Percentiles rank a stretch among this genome's conserved stretches.
These are phyloP conservation scores for Pichia scutulata DNA, from an alignment of 805 yeast species.

Conservation along the genomic window DNA sequence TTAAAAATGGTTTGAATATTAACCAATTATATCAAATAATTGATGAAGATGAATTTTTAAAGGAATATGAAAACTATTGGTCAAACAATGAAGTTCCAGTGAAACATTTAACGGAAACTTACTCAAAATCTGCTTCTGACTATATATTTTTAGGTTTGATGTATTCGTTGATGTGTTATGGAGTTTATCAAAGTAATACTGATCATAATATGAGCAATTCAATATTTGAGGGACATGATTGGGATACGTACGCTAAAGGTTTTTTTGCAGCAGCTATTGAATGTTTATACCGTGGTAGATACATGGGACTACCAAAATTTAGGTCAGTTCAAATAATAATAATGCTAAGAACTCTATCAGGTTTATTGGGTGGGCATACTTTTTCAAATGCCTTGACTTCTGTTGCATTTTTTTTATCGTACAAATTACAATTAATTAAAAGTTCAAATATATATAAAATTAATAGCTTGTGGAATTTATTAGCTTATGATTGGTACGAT, in stretches of 20 bases:
- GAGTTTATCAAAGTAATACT: constrained; percentile 23
- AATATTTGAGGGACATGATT: constrained; percentile 18
- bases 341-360: constrained; percentile 23
- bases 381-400: constrained; percentile 21
- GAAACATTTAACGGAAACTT: constrained; percentile 22
- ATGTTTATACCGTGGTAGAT: constrained; percentile 27
- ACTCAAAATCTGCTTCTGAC: constrained; percentile 19
- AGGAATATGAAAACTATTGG: constrained; percentile 45
- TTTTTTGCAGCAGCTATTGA: constrained; percentile 28
- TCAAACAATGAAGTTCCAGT: constrained; percentile 10
- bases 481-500: constrained; percentile 30
- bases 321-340: constrained; percentile 22
- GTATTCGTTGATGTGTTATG: constrained; percentile 27
- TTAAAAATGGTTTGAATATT: constrained; percentile 16
- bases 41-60: constrained; percentile 53
- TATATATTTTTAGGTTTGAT: constrained; percentile 26
- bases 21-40: constrained; percentile 39
- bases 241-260: constrained; percentile 24
- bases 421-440: constrained; percentile 20
- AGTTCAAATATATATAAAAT: constrained; percentile 1
- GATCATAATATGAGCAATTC: constrained; percentile 14
- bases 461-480: constrained; percentile 25
- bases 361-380: constrained; percentile 26
- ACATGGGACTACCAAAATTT: constrained; percentile 25
- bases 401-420: constrained; percentile 17